Evolutionary conservation across 2,329 filamentous ascomycete genomes (phyloP).

Genomic region (Thielaviopsis euricoi): DNA sequence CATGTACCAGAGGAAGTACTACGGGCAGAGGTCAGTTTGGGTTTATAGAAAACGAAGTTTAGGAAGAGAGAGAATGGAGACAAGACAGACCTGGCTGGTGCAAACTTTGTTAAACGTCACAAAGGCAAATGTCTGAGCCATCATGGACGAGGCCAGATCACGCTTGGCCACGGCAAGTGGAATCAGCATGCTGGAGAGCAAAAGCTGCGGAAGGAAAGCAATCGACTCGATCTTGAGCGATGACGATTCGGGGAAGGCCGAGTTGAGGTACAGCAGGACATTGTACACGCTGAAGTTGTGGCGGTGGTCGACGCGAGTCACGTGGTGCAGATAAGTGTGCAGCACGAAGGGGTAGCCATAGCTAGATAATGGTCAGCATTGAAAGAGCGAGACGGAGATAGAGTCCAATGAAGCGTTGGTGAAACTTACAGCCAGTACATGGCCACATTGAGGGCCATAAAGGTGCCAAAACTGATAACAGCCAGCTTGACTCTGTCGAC

Average conservation of each 20-base stretch:
- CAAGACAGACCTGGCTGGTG: conserved; percentile 66
- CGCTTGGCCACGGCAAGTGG: conserved; percentile 63
- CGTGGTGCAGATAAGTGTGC: conserved; percentile 86
- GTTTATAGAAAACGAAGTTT: not conserved
- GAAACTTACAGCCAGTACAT: conserved; percentile 59
- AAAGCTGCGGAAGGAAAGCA: conserved; percentile 76
- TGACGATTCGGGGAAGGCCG: conserved; percentile 34
- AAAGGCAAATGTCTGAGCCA: conserved; percentile 92
- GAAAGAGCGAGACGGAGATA: not conserved
- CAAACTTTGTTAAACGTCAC: conserved; percentile 98
- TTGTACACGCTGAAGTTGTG: conserved; percentile 99
- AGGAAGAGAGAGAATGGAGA: not conserved
- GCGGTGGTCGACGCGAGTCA: conserved; percentile 84
- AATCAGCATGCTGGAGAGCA: conserved; percentile 62
- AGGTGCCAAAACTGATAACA: conserved; percentile 52
- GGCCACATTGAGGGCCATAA: conserved; percentile 51
- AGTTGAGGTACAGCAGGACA: conserved; percentile 72
- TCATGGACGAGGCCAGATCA: conserved; percentile 67
- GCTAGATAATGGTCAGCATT: conserved; percentile 23
- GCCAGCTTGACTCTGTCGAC: conserved; percentile 39
- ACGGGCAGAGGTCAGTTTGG: not conserved
- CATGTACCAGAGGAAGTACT: conserved; percentile 99
- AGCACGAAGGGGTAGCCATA: conserved; percentile 70
- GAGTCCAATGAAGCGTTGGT: too few species aligned
- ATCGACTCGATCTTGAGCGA: conserved; percentile 50